Base-by-base conservation (phyloP, 495 filamentous ascomycete species). In the Annulohypoxylon nitens region DNA sequence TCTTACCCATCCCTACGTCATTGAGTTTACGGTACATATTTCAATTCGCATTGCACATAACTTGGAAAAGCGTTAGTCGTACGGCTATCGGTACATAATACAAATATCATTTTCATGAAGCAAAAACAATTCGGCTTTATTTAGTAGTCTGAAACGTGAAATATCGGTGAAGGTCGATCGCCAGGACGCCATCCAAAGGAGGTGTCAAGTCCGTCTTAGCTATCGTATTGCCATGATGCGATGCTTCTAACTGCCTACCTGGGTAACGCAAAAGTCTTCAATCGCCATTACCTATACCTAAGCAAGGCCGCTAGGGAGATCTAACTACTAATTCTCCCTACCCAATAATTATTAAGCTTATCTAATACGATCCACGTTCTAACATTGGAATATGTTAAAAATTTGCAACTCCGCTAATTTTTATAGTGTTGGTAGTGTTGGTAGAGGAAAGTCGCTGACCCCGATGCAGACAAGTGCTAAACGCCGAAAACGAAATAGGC, bases 21-120 rank as follows among this genome's bases (percentile, higher is more conserved):
- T n/a, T 43, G 43, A 39, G 37, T 47, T 50, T 50, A 23, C 30
- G 30, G 30, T 25, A 54, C 50, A 54, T 33, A 54, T 54, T 54
- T n/a, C 4, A 12, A 54, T 54, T 33, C 11, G 30, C 25, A 54
- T 14, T 54, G 50, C 25, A 54, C 25, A 54, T 33, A 25, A 3
- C 14, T 10, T 23, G 30, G 30, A 30, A 30, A 30, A 30, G 30
- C 30, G 30, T 30, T 14, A n/a, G 12, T 54, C 14, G 10, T 23
- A 30, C 25, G 6, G 25, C 50, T 54, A 7, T 33, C 12, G 16
- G 50, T 54, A 33, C 50, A 54, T 54, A 39, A 39, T 39, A 5
- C 16, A 43, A 14, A 43, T 4, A 43, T 11, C 34, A n/a, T 54
- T 33, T 5, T 20, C 43, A 1, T 47, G 2, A 20, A 47, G 18